Evolutionary conservation across 805 yeast genomes (phyloP).

Genomic region (Metschnikowia hibisci): DNA sequence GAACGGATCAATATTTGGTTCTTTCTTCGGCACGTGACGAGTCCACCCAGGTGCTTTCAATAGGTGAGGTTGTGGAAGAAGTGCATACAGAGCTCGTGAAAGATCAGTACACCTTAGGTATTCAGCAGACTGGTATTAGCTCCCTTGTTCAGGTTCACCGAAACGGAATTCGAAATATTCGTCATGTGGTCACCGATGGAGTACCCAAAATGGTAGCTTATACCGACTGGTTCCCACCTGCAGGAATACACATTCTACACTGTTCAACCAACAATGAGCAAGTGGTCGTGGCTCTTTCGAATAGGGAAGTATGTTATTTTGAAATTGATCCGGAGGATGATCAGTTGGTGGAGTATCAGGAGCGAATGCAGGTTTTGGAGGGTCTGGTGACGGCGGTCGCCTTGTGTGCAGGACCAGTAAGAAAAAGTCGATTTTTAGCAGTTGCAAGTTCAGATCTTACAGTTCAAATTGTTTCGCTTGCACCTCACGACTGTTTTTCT

Average conservation of each 20-base stretch:
- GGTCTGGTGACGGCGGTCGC: constrained; percentile 47
- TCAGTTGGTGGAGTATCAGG: constrained; percentile 66
- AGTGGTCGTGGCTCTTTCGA: constrained; percentile 65
- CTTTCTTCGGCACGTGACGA: constrained; percentile 53
- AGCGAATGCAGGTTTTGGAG: constrained; percentile 50
- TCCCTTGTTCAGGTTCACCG: constrained; percentile 72
- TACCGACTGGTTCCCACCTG: constrained; percentile 79
- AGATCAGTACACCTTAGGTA: constrained; percentile 59
- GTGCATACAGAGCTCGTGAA: constrained; percentile 62
- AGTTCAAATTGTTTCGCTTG: constrained; percentile 62
- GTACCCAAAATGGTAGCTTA: not conserved
- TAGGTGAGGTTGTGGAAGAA: constrained; percentile 79
- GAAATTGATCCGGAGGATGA: constrained; percentile 62
- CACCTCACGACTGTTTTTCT: constrained; percentile 57
- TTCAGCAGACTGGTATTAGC: constrained; percentile 59
- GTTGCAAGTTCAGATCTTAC: constrained; percentile 72
- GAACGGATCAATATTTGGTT: constrained; percentile 59
- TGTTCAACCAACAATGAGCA: constrained; percentile 67
- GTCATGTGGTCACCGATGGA: constrained; percentile 15
- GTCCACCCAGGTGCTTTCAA: constrained; percentile 66
- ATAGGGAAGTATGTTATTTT: constrained; percentile 74
- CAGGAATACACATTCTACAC: constrained; percentile 59
- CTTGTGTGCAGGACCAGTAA: constrained; percentile 46
- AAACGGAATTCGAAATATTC: constrained; percentile 60
- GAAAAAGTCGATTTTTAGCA: constrained; percentile 54